Conservation (phyloP, 257 asterid species). For the Avicennia marina region DNA sequence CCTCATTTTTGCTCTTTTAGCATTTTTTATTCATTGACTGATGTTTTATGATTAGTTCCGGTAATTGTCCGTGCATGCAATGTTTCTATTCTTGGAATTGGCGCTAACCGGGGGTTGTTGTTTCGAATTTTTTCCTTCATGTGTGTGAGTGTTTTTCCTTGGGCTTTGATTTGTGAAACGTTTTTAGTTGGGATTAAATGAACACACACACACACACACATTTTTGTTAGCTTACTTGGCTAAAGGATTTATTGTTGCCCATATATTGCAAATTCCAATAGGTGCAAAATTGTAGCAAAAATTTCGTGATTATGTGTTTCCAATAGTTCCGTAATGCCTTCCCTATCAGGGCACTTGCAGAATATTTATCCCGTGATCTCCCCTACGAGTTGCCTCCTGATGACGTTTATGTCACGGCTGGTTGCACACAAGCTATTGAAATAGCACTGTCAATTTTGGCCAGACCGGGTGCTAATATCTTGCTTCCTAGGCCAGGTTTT, state of each 20-base stretch:
- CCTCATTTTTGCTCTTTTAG: background rate
- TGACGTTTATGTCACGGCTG: constrained; percentile 72
- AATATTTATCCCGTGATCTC: constrained; percentile 63
- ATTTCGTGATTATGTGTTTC: background rate
- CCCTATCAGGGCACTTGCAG: constrained; percentile 69
- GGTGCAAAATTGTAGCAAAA: background rate
- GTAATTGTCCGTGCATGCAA: constrained; percentile 1
- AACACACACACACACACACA: too few relatives aligned
- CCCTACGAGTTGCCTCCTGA: constrained; percentile 47
- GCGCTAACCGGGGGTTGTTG: too few relatives aligned
- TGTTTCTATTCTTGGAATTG: constrained; percentile 6
- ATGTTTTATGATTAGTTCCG: background rate
- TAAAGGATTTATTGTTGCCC: too few relatives aligned
- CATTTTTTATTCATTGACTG: background rate
- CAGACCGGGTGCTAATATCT: constrained; percentile 69
- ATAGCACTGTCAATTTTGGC: constrained; percentile 48
- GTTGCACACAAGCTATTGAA: constrained; percentile 92
- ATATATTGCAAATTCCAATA: too few relatives aligned
- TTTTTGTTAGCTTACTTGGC: too few relatives aligned
- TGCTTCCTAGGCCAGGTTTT: constrained; percentile 82
- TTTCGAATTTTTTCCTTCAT: too few relatives aligned
- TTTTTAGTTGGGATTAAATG: too few relatives aligned
- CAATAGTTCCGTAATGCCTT: too few relatives aligned
- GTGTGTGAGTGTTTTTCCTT: too few relatives aligned
- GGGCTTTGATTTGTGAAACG: too few relatives aligned